Conservation (phyloP, 768 basidiomycete genomes). For the Boletus subcaerulescens region DNA sequence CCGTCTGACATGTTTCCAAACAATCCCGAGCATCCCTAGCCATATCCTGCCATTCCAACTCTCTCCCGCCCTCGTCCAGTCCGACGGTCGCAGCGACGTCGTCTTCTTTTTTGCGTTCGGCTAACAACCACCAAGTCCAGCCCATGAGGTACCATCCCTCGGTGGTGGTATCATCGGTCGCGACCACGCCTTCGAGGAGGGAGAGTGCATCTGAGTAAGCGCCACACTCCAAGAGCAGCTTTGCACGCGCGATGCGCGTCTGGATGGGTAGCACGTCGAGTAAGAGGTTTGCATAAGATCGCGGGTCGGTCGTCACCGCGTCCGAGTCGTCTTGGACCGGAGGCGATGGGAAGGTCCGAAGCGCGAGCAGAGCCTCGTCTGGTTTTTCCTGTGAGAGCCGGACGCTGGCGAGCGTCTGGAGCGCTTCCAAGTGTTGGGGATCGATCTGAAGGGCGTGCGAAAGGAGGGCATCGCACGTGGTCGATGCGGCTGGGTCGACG, state of each 20-base stretch:
- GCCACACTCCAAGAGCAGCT: constrained; percentile 74
- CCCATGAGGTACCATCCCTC: constrained; percentile 97
- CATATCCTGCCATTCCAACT: constrained; percentile 70
- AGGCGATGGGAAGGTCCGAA: constrained; percentile 19
- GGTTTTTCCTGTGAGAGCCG: constrained; percentile 84
- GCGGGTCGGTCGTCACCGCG: not conserved
- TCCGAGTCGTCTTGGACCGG: constrained; percentile 1
- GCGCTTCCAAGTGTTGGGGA: constrained; percentile 72
- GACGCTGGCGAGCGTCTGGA: constrained; percentile 80
- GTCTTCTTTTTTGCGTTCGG: constrained; percentile 63
- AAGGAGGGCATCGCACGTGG: constrained; percentile 77
- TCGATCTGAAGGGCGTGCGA: constrained; percentile 69
- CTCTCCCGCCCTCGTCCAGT: constrained; percentile 34
- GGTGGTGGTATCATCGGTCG: constrained; percentile 79
- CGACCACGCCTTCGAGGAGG: constrained; percentile 75
- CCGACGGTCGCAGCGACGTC: constrained; percentile 41
- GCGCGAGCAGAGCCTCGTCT: constrained; percentile 65
- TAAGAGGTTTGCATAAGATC: constrained; percentile 36
- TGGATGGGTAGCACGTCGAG: constrained; percentile 54
- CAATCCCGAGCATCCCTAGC: constrained; percentile 77
- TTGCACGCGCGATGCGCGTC: constrained; percentile 69
- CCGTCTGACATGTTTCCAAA: constrained; percentile 78
- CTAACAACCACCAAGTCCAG: constrained; percentile 88
- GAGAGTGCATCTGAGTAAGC: constrained; percentile 70
- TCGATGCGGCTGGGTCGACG: constrained; percentile 80